Evolutionary conservation across 2,329 filamentous ascomycete species (phyloP).

Genomic region (Arachnopeziza araneosa): DNA sequence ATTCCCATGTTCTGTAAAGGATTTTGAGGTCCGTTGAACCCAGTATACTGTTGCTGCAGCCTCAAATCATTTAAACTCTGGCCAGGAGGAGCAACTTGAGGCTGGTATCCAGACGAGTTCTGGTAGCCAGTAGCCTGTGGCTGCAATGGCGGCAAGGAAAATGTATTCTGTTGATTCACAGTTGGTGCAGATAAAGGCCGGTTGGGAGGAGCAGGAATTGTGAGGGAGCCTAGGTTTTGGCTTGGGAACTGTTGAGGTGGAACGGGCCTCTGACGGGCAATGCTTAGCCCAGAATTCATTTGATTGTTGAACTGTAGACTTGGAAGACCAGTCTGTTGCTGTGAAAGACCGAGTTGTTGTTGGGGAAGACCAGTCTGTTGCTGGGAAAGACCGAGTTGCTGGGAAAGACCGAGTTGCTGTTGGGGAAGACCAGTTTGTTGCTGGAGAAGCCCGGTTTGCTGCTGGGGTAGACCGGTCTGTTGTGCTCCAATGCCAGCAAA

Average conservation of each 20-base stretch:
- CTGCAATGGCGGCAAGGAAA: constrained; percentile 69
- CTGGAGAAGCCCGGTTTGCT: constrained; percentile 11
- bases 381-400: constrained; percentile 38
- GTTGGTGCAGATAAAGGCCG: constrained; percentile 84
- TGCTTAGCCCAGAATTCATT: constrained; percentile 39
- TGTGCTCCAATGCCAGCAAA: constrained; percentile 46
- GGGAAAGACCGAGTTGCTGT: too few species aligned
- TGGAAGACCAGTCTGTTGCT: constrained; percentile 9
- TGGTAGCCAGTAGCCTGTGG: constrained; percentile 75
- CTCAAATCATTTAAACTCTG: constrained; percentile 72
- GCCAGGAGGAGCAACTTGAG: constrained; percentile 63
- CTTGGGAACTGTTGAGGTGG: constrained; percentile 56
- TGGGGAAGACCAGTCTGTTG: constrained; percentile 40
- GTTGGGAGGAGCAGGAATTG: constrained; percentile 69
- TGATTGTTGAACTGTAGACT: constrained; percentile 34
- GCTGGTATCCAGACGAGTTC: constrained; percentile 44
- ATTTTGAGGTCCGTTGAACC: constrained; percentile 43
- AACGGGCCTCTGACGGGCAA: constrained; percentile 62
- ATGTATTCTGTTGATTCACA: constrained; percentile 67
- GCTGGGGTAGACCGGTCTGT: constrained; percentile 38
- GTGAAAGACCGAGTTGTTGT: constrained; percentile 28
- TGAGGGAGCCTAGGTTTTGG: constrained; percentile 56
- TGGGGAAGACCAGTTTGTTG: neutral
- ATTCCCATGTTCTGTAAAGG: constrained; percentile 36
- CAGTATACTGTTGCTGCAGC: constrained; percentile 59